A percentile compares a stretch with the other conserved stretches of the same genome.
phyloP scores from a whole-genome alignment of 768 basidiomycete species.

The Mrakia hoshinonis region DNA sequence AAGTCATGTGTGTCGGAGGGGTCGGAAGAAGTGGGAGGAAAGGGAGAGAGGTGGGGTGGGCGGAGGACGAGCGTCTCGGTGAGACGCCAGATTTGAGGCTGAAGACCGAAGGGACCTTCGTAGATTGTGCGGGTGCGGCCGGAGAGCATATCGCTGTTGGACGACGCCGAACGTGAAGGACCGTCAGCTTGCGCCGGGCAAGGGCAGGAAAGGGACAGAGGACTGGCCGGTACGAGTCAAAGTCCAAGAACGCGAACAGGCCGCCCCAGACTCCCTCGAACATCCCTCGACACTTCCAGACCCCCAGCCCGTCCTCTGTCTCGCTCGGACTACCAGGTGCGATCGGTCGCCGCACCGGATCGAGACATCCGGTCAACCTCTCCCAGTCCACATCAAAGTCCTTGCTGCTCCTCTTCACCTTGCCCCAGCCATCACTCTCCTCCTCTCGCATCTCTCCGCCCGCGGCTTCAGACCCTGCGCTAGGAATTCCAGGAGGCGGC shows the following conservation, averaged over 20 bases:
- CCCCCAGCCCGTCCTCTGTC: slow-evolving; percentile 34
- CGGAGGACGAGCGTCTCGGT: slow-evolving; percentile 16
- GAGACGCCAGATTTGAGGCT: slow-evolving; percentile 24
- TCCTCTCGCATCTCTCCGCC: slow-evolving; percentile 8
- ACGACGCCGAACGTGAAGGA: background rate
- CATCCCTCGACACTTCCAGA: slow-evolving; percentile 28
- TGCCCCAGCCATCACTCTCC: slow-evolving; percentile 15
- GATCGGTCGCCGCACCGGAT: slow-evolving; percentile 22
- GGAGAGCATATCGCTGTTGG: slow-evolving; percentile 18
- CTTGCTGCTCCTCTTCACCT: background rate
- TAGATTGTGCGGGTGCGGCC: slow-evolving; percentile 49
- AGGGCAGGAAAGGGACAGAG: background rate
- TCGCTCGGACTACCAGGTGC: slow-evolving; percentile 25
- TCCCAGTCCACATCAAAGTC: slow-evolving; percentile 22
- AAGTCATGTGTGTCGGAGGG: background rate
- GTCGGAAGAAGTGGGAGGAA: background rate
- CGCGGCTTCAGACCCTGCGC: slow-evolving; percentile 13
- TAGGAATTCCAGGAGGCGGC: slow-evolving; percentile 32
- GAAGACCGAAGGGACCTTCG: slow-evolving; percentile 65
- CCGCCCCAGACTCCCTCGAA: slow-evolving; percentile 36
- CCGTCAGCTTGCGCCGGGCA: background rate
- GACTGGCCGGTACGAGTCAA: slow-evolving; percentile 55
- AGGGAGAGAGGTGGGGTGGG: background rate
- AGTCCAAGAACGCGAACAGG: slow-evolving; percentile 56
- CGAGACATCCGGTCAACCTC: slow-evolving; percentile 13